phyloP scores from a whole-genome alignment of 108 stramenopile species.

The Skeletonema costatum region DNA sequence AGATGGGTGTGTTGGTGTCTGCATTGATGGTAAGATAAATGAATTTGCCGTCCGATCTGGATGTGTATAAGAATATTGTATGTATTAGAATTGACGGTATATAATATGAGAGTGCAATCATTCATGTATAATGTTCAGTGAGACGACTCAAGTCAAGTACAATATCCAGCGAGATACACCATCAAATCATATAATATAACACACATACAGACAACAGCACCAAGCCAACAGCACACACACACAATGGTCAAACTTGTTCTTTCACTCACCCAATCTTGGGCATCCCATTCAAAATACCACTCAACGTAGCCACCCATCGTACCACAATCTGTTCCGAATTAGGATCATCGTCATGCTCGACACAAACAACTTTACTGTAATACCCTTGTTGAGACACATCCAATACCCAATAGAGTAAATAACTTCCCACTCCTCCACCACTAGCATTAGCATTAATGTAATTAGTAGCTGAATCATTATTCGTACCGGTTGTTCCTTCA shows the following conservation, averaged over 20 bases:
- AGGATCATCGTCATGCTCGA: background rate
- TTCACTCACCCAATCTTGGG: constrained; percentile 2
- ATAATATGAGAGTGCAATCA: background rate
- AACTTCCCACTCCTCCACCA: background rate
- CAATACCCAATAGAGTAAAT: background rate
- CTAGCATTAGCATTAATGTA: background rate
- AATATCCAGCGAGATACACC: no score
- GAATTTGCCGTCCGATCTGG: background rate
- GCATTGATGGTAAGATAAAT: constrained; percentile 1
- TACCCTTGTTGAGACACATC: background rate
- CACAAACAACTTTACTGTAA: background rate
- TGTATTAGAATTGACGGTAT: background rate
- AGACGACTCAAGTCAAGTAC: no score
- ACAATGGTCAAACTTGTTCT: no score
- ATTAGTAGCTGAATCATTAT: no score
- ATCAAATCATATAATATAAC: background rate
- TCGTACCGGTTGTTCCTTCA: no score
- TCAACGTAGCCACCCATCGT: background rate
- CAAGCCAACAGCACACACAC: background rate
- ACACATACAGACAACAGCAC: background rate
- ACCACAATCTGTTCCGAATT: background rate
- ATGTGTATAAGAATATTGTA: background rate
- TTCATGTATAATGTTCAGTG: background rate
- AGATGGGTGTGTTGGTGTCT: background rate
- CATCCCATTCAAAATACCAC: constrained; percentile 5